Evolutionary conservation across 2,329 filamentous ascomycete species (phyloP), one percentile per base, ranked within the genome.

Genomic region (Fusarium metavorans): DNA sequence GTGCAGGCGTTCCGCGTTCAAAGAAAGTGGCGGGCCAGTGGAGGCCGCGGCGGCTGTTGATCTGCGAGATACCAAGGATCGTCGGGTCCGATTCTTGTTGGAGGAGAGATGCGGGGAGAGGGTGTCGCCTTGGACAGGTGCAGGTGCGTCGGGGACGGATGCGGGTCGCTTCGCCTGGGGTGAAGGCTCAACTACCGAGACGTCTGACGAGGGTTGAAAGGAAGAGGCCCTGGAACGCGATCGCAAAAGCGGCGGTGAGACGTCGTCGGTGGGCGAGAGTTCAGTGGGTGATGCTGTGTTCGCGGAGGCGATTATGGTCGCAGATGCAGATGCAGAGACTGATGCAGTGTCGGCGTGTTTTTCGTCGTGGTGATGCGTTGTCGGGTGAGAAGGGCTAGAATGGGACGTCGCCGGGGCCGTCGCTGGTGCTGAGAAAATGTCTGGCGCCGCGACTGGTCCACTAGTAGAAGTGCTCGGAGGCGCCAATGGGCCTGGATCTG

Each of bases 1-100:
- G 64, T 82, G 80, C 37, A 80, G 76, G 58, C 80, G 81, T 71
- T 82, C 81, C 32, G 81, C 76, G 66, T 76, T 83, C 66, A 82
- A 72, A 37, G 81, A 76, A 25, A 80, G 72, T 56, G 81, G 80
- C 58, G 80, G 80, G 45, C 78, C 79, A 68, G 79, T 77, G 65
- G 79, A 78, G 41, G 77, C 79, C 58, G 80, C 81, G 67, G 78
- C 77, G 71, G 78, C 81, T 79, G 81, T 79, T 67, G 84, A 83
- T 75, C 80, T 81, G 71, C 79, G 81, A 43, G 82, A 83, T 59
- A 83, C 79, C 64, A 83, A 82, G 41, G 83, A 82, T 76, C 84
- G 85, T 74, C 83, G 82, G 68, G 80, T 79, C 39, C 78, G 80
- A 64, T 82, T 78, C 61, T 78, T 81, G 56, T 78, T 81, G 56